These are phyloP conservation scores for Musa troglodytarum DNA, from an alignment of 176 grass and related monocot species.

Conservation along the genomic window DNA sequence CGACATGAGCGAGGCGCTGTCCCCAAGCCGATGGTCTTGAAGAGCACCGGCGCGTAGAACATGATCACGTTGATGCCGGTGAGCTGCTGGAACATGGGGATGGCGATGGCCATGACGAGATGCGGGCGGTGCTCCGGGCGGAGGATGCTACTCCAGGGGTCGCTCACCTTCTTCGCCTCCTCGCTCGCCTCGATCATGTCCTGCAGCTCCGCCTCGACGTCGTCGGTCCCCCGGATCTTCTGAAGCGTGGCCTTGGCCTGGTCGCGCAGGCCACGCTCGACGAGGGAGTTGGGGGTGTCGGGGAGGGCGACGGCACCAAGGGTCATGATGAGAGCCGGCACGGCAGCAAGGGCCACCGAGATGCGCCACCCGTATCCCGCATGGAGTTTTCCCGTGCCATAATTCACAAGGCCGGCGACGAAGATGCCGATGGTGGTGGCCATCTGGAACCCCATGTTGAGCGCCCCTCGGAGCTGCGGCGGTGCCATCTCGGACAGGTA, in stretches of 20 bases:
- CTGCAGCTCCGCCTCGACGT: slow-evolving; percentile 3
- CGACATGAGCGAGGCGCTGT: slow-evolving; percentile 9
- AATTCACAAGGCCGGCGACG: slow-evolving; percentile 7
- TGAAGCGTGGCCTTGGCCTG: neutral
- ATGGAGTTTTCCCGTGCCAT: neutral
- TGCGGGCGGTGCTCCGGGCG: slow-evolving; percentile 14
- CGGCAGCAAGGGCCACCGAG: neutral
- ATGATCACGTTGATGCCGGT: slow-evolving; percentile 73
- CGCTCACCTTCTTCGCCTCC: neutral
- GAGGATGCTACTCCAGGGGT: neutral
- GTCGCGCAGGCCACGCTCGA: neutral
- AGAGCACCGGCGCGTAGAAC: slow-evolving; percentile 68
- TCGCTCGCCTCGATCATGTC: slow-evolving; percentile 2
- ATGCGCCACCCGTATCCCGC: neutral
- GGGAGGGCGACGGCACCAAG: neutral
- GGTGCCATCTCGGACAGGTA: slow-evolving; percentile 7
- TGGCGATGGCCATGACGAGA: slow-evolving; percentile 36
- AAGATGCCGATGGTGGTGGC: slow-evolving; percentile 9
- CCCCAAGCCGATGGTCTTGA: slow-evolving; percentile 51
- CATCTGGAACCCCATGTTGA: slow-evolving; percentile 11
- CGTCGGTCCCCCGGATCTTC: neutral
- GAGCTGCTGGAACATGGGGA: slow-evolving; percentile 57
- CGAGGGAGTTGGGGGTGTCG: slow-evolving; percentile 8
- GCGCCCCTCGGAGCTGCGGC: neutral
- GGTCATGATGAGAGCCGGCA: slow-evolving; percentile 1